Evolutionary conservation across 192 early-diverging fungal species (phyloP).

Genomic region (Mycoemilia scoparia): DNA sequence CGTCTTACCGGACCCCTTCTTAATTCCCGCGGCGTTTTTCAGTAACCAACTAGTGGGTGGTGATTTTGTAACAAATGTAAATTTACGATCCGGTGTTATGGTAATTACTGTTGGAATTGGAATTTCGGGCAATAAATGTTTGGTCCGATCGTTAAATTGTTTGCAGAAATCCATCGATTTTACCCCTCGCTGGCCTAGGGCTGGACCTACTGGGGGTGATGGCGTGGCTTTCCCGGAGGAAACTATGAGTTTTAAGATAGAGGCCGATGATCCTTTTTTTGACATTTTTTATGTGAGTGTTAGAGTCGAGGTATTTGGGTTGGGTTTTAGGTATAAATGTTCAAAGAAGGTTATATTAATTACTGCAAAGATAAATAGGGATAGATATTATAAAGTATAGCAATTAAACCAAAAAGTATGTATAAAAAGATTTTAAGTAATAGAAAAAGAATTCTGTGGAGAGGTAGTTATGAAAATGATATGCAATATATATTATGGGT

Average conservation of each 20-base stretch:
- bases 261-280: conserved; percentile 21
- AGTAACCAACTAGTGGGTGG: conserved; percentile 82
- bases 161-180: conserved; percentile 98
- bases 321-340: too few relatives aligned
- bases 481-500: too few relatives aligned
- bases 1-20: conserved; percentile 68
- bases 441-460: too few relatives aligned
- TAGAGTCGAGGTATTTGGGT: too few relatives aligned
- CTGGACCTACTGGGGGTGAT: conserved; percentile 83
- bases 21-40: conserved; percentile 66
- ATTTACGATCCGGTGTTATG: conserved; percentile 80
- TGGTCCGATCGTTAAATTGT: conserved; percentile 92
- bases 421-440: too few relatives aligned
- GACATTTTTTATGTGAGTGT: too few relatives aligned
- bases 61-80: conserved; percentile 70
- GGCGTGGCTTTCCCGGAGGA: conserved; percentile 89
- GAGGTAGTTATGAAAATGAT: too few relatives aligned
- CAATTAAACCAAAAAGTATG: too few relatives aligned
- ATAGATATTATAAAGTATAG: too few relatives aligned
- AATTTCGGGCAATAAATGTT: conserved; percentile 55
- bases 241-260: conserved; percentile 52
- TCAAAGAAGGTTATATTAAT: too few relatives aligned
- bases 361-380: too few relatives aligned
- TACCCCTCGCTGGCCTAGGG: conserved; percentile 87
- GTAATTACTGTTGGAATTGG: conserved; percentile 70